phyloP scores from a whole-genome alignment of 2,329 filamentous ascomycete genomes.

The Fusarium multiceps region DNA sequence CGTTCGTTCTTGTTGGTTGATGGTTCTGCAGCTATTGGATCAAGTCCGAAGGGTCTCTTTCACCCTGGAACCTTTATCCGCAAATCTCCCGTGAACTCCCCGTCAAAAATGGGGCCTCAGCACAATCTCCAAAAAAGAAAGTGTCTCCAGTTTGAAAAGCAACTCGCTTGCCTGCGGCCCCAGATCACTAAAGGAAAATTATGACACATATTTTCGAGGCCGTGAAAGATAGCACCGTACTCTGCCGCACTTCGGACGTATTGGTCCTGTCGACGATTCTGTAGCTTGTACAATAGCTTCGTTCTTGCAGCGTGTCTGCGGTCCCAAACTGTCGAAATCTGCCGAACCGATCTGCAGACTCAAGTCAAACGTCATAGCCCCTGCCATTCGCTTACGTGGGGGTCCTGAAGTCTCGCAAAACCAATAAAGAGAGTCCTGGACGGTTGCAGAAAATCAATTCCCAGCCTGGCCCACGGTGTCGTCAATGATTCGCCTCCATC shows the following conservation, averaged over 20 bases:
- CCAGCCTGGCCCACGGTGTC: constrained; percentile 21
- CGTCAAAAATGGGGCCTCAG: constrained; percentile 37
- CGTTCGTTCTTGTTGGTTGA: constrained; percentile 7
- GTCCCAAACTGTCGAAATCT: constrained; percentile 24
- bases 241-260: constrained; percentile 1
- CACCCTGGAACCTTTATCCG: constrained; percentile 17
- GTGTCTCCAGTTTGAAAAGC: constrained; percentile 31
- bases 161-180: constrained; percentile 37
- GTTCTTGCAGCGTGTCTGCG: background rate
- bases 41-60: constrained; percentile 12
- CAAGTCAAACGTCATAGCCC: constrained; percentile 39
- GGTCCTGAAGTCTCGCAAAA: background rate
- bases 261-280: constrained; percentile 10
- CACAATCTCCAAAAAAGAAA: constrained; percentile 37
- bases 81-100: constrained; percentile 40
- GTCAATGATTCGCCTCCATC: constrained; percentile 34
- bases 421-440: constrained; percentile 17
- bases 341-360: constrained; percentile 28
- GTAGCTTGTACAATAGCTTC: constrained; percentile 17
- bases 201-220: constrained; percentile 36
- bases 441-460: constrained; percentile 29
- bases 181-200: constrained; percentile 19
- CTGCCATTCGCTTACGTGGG: constrained; percentile 33
- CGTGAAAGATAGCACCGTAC: constrained; percentile 1
- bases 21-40: constrained; percentile 7